Conservation (phyloP, 129 eudicot genomes). For the Flaveria bidentis region DNA sequence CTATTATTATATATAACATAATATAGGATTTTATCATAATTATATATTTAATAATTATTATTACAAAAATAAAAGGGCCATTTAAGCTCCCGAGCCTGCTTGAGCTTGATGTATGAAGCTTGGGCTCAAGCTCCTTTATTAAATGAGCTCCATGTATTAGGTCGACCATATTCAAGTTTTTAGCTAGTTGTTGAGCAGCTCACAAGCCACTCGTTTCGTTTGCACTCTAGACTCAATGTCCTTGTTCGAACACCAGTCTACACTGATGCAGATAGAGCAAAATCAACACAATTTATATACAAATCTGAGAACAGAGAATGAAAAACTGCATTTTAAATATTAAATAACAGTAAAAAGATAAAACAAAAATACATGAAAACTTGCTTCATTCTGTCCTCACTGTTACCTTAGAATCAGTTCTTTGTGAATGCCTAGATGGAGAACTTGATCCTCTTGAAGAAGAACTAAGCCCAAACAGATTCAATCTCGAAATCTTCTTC, state of each 20-base stretch:
- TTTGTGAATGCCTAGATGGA: conserved; percentile 74
- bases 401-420: conserved; percentile 70
- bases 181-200: no score
- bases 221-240: neutral
- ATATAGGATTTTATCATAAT: no score
- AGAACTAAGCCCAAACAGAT: conserved; percentile 66
- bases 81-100: no score
- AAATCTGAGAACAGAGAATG: conserved; percentile 2
- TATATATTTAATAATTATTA: no score
- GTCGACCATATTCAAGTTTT: no score
- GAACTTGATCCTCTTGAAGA: conserved; percentile 82
- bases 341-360: neutral
- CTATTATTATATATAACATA: no score
- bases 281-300: conserved; percentile 20
- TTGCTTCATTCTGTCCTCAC: conserved; percentile 46
- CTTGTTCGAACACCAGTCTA: conserved; percentile 12
- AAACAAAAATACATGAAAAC: conserved; percentile 3
- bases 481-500: conserved; percentile 64
- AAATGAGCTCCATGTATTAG: no score
- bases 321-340: conserved; percentile 8
- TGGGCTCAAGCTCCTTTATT: no score
- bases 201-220: no score
- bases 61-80: no score
- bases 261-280: neutral
- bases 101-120: neutral